Base-by-base conservation (phyloP, 2,329 filamentous ascomycete species). In the Gnomoniopsis sp. region DNA sequence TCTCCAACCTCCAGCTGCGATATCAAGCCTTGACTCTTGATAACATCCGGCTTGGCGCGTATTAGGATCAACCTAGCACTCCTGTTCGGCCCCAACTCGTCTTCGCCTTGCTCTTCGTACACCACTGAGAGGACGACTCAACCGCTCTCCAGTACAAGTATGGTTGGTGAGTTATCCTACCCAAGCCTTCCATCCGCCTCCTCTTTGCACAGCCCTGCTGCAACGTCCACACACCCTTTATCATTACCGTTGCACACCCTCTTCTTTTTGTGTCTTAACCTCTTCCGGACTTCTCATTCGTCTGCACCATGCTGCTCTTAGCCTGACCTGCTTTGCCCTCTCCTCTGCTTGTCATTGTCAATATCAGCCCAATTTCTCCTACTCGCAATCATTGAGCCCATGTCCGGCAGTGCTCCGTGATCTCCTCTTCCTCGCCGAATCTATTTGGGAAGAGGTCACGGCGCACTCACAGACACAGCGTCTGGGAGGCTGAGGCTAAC, bases 151-250 rank as follows among this genome's bases (percentile, higher is more conserved):
- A 36, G 30, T n/a, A 49, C 55, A 21, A 61, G 33, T 34, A 62
- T 62, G 60, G 60, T 57, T 62, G 56, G 60, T 62, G 21, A 59
- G 60, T 62, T 30, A 34, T 33, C 56, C 43, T 46, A 46, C 30
- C n/a, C 43, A 33, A 7, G 33, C 17, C 41, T 22, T 14, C 55
- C 17, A 55, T 19, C 19, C 15, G 19, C 17, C 11, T 12, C 19
- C 21, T 21, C 6, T 11, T 38, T 47, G 51, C 55, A 57, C 51
- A 36, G 33, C 58, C 58, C 21, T 30, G 34, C 36, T 38, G 51
- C 44, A 44, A n/a, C 38, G n/a, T n/a, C 12, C 12, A n/a, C 38
- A 15, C 38, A 6, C 12, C 6, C 12, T n/a, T 49, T 19, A 30
- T 44, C 55, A 47, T n/a, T 30, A 47, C 43, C 36, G 57, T 46